Evolutionary conservation across 331 rosid genomes (phyloP), one percentile per base, ranked within the genome.

Genomic region (Cydonia oblonga): DNA sequence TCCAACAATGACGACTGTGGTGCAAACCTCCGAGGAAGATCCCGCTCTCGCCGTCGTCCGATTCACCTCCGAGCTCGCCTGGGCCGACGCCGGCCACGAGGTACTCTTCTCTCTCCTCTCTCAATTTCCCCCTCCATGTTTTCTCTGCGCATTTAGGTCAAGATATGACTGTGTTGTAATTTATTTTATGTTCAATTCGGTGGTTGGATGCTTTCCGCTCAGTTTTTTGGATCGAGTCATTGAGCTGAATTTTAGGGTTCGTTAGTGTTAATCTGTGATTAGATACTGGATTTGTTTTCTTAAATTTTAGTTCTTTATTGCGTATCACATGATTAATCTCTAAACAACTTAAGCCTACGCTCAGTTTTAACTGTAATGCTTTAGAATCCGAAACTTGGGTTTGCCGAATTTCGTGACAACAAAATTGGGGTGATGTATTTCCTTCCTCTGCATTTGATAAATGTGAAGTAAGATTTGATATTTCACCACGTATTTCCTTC

Each of bases 51-150:
- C 93, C 78, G 88, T 95, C 5, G 96, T 95, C 19, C 86, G 97
- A 63, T 95, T 88, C 71, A 80, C 87, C 51, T 84, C 96, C 2
- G 99, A 91, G 73, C 99, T 89, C 40, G 88, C 97, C 68, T 91
- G 96, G 97, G 96, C 97, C 46, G 97, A 95, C 68, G 96, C 96
- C 56, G 96, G 97, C 70, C 86, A 92, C 16, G 96, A 87, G 92
- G 97, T 92, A 75, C 67, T 19, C 66, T 20, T 5, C 22, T 6
- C 61, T 42, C 13, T 53, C 46, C 58, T 63, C 8, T 25, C 64
- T 14, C 33, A 2, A 6, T 65, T 23, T 15, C 30, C 6, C 22
- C 22, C 28, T 63, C 23, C 51, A 12, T 63, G 46, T 7, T 52
- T 13, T 8, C 19, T 32, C 51, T 10, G 49, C 2, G 44, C 40